Percentiles rank a stretch among this genome's conserved stretches.
Evolutionary conservation across 2,329 filamentous ascomycete species (phyloP).

Genomic region (Raffaelea deltoideospora): DNA sequence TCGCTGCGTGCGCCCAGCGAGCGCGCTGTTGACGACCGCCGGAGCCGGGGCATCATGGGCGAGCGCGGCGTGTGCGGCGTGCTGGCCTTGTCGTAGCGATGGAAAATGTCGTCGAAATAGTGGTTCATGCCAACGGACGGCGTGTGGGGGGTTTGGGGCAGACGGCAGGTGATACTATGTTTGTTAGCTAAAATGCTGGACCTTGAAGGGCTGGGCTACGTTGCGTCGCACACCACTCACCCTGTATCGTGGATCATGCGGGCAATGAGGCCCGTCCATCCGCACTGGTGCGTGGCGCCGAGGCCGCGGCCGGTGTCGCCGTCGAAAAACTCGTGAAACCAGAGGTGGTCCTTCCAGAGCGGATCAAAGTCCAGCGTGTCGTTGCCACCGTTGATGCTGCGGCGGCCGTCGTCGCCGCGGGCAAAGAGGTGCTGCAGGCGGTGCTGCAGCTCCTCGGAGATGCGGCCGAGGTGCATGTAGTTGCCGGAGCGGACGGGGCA

Average conservation of each 20-base stretch:
- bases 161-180: constrained; percentile 64
- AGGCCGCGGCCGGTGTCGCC: constrained; percentile 80
- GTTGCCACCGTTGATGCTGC: constrained; percentile 75
- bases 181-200: background rate
- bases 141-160: constrained; percentile 84
- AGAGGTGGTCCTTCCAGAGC: constrained; percentile 84
- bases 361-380: constrained; percentile 82
- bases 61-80: constrained; percentile 17
- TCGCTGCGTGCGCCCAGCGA: constrained; percentile 77
- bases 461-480: constrained; percentile 88
- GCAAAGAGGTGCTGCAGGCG: constrained; percentile 84
- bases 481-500: constrained; percentile 89
- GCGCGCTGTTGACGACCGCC: constrained; percentile 66
- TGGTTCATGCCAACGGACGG: constrained; percentile 72
- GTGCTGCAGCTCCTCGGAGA: constrained; percentile 90
- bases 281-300: constrained; percentile 86
- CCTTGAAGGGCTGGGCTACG: too few relatives aligned
- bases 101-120: constrained; percentile 88
- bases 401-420: constrained; percentile 66
- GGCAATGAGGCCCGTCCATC: constrained; percentile 90
- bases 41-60: constrained; percentile 38
- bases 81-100: constrained; percentile 25
- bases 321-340: constrained; percentile 97
- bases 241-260: constrained; percentile 97
- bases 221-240: too few relatives aligned